Base-by-base conservation (phyloP, 2,329 filamentous ascomycete genomes). In the Coccinonectria pachysandricola region DNA sequence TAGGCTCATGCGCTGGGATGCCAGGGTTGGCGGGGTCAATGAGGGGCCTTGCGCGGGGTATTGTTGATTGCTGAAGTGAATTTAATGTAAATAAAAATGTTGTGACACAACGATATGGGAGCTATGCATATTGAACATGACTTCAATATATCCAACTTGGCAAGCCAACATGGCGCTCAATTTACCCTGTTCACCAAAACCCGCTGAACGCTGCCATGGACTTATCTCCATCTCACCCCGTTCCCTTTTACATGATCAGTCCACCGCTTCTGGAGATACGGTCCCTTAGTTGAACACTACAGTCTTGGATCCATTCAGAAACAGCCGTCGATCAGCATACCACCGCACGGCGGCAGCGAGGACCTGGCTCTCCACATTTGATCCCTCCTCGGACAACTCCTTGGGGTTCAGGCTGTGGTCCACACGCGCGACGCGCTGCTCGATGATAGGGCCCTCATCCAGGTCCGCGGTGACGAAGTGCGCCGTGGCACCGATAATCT, bases 381-480 rank as follows among this genome's bases (percentile, higher is more conserved):
- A 83, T 8, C 83, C 83, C 51, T 86, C 80, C 45, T 83, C 76
- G 2, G 82, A 79, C 48, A 88, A 55, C 50, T 79, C 74, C 62
- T 81, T 83, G 11, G 83, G 68, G 43, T 70, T 77, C 71, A 86
- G 72, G 40, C 65, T 69, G 56, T 91, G 83, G 50, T 84, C 78
- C 14, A 88, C 82, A 10, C 82, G 63, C 5, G 76, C 69, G 28
- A 88, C 75, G 29, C 81, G 69, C 68, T 91, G 83, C 68, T 88
- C 83, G 42, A 91, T 91, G 43, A 91, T 91, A 8, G 83, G 83
- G 2, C 83, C 83, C 61, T 91, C 83, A 48, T 91, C 83, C 35
- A 91, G 57, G 54, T 88, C 82, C 15, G 79, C 80, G 2, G 83
- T 91, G 39, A 88, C 83, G 43, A 88, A 88, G 58, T 91, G 83